A percentile compares a stretch with the other conserved stretches of the same genome.
Conservation (phyloP, 148 eudicot species). For the Oxyria digyna region DNA sequence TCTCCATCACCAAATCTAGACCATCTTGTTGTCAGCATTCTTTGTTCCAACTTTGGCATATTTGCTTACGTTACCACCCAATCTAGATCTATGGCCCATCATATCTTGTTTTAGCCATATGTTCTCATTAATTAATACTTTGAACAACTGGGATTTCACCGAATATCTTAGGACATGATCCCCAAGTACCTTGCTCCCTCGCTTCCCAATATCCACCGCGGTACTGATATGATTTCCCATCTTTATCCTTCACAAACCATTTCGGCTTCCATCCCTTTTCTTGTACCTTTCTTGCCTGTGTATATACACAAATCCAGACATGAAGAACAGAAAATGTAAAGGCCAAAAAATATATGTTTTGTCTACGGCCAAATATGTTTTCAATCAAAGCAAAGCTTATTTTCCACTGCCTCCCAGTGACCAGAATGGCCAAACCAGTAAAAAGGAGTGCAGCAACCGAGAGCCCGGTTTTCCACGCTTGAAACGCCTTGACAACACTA, state of each 20-base stretch:
- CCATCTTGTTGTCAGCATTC: too few species aligned
- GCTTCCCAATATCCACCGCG: constrained; percentile 26
- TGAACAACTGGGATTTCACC: constrained; percentile 6
- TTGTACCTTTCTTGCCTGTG: constrained; percentile 20
- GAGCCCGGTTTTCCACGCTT: constrained; percentile 55
- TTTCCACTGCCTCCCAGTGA: constrained; percentile 77
- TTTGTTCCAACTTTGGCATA: too few species aligned
- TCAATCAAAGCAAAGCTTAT: constrained; percentile 41
- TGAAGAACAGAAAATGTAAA: not conserved
- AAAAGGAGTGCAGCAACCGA: constrained; percentile 42
- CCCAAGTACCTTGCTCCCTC: constrained; percentile 21
- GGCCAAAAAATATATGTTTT: too few species aligned
- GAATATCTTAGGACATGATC: constrained; percentile 21
- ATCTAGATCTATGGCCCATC: too few species aligned
- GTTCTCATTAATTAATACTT: not conserved
- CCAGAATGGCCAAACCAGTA: constrained; percentile 58
- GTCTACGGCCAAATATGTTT: too few species aligned
- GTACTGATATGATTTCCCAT: constrained; percentile 12
- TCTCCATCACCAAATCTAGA: too few species aligned
- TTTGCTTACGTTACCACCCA: too few species aligned
- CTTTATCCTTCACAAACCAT: constrained; percentile 17
- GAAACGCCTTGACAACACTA: constrained; percentile 39
- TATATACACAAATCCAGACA: not conserved
- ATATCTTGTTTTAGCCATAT: too few species aligned
- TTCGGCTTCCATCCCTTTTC: constrained; percentile 24